These are phyloP conservation scores for Pluteus cervinus DNA, from an alignment of 768 basidiomycete species.

Conservation along the genomic window DNA sequence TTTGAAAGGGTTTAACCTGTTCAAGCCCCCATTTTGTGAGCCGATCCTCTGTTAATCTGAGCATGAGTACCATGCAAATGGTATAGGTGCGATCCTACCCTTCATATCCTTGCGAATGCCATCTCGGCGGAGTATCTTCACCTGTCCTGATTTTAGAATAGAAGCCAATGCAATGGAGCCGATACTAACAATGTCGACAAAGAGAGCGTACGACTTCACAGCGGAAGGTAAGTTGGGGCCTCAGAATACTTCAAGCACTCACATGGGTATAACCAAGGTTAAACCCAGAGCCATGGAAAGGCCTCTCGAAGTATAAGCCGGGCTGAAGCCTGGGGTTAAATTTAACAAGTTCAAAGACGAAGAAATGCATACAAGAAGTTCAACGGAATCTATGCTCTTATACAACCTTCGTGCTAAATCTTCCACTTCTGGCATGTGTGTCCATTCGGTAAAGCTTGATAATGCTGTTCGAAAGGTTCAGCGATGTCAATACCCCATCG, in stretches of 20 bases:
- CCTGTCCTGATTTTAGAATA: too few species aligned
- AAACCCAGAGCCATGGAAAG: slow-evolving; percentile 10
- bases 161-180: too few species aligned
- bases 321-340: slow-evolving; percentile 8
- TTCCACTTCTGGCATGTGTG: slow-evolving; percentile 18
- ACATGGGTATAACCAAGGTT: slow-evolving; percentile 20
- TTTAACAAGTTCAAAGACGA: too few species aligned
- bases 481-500: background rate
- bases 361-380: slow-evolving; percentile 27
- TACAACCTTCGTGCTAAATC: slow-evolving; percentile 21
- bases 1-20: slow-evolving; percentile 10
- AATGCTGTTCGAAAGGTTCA: slow-evolving; percentile 15
- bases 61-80: background rate
- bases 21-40: slow-evolving; percentile 17
- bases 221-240: background rate
- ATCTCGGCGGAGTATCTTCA: slow-evolving; percentile 16
- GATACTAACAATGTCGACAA: slow-evolving; percentile 14
- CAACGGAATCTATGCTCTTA: slow-evolving; percentile 27
- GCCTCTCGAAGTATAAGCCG: slow-evolving; percentile 12
- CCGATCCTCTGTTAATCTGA: too few species aligned
- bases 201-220: slow-evolving; percentile 13
- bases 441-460: slow-evolving; percentile 26
- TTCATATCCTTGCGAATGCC: slow-evolving; percentile 10
- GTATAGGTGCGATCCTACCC: slow-evolving; percentile 3
- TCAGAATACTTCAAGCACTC: background rate